Evolutionary conservation across 495 filamentous ascomycete genomes (phyloP).

Genomic region (Xylaria scruposa): DNA sequence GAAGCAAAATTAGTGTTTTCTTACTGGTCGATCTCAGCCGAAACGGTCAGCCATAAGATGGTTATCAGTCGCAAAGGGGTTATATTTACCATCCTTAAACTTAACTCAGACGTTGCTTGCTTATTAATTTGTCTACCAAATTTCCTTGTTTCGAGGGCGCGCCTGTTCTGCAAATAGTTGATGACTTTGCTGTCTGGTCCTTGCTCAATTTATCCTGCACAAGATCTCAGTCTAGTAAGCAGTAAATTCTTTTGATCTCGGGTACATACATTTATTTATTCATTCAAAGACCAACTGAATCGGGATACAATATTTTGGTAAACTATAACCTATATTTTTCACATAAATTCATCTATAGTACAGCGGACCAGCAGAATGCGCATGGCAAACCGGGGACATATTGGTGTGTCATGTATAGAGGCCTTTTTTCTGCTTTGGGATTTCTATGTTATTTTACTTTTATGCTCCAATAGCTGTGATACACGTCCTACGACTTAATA

Average conservation of each 20-base stretch:
- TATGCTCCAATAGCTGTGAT: not conserved
- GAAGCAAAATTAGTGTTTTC: constrained; percentile 17
- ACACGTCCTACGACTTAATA: not conserved
- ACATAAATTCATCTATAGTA: not conserved
- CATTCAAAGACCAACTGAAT: not conserved
- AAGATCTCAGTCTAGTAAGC: not conserved
- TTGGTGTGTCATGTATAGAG: not conserved
- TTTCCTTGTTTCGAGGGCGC: not conserved
- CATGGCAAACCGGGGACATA: not conserved
- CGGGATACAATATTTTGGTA: not conserved
- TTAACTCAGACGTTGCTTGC: not conserved
- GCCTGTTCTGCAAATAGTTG: not conserved
- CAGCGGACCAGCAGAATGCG: not conserved
- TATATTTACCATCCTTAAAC: not conserved
- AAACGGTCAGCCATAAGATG: not conserved
- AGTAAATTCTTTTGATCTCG: not conserved
- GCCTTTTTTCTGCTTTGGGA: not conserved
- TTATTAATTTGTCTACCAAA: not conserved
- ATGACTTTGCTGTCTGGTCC: not conserved
- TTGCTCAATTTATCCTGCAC: not conserved
- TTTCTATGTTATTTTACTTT: not conserved
- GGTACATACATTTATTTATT: not conserved
- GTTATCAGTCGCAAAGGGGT: not conserved
- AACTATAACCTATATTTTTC: not conserved
- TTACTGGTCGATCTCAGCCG: constrained; percentile 8